phyloP scores from a whole-genome alignment of 2,329 filamentous ascomycete species.

The Penicillium sp. region DNA sequence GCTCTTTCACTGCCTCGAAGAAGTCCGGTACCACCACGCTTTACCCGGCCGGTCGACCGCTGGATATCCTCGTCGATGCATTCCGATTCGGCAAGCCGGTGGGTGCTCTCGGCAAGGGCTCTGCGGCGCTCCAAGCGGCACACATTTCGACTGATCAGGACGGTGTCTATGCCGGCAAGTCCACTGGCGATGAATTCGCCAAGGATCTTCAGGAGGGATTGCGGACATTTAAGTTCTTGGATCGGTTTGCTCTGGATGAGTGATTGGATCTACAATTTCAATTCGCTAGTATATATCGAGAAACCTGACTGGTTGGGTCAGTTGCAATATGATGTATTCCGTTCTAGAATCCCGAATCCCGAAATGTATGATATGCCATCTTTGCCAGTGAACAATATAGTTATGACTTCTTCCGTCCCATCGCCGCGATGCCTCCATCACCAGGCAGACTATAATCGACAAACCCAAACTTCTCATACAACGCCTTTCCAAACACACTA shows the following conservation, averaged over 20 bases:
- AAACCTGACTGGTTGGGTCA: too few relatives aligned
- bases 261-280: too few relatives aligned
- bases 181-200: constrained; percentile 39
- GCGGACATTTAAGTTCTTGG: constrained; percentile 59
- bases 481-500: constrained; percentile 28
- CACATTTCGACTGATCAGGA: constrained; percentile 39
- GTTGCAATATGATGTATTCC: too few relatives aligned
- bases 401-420: constrained; percentile 9
- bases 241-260: constrained; percentile 56
- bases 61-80: constrained; percentile 57
- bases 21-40: constrained; percentile 49
- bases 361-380: too few relatives aligned
- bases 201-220: constrained; percentile 53
- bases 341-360: too few relatives aligned
- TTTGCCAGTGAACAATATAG: too few relatives aligned
- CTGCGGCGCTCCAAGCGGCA: constrained; percentile 37
- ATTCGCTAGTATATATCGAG: too few relatives aligned
- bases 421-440: constrained; percentile 4
- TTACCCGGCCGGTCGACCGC: constrained; percentile 58
- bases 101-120: constrained; percentile 50
- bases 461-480: constrained; percentile 42
- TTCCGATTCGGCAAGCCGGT: constrained; percentile 68
- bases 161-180: constrained; percentile 33
- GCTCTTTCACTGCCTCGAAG: constrained; percentile 20
- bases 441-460: constrained; percentile 23